These are phyloP conservation scores for Lizonia empirigonia DNA, from an alignment of 2,329 filamentous ascomycete species.

Conservation along the genomic window DNA sequence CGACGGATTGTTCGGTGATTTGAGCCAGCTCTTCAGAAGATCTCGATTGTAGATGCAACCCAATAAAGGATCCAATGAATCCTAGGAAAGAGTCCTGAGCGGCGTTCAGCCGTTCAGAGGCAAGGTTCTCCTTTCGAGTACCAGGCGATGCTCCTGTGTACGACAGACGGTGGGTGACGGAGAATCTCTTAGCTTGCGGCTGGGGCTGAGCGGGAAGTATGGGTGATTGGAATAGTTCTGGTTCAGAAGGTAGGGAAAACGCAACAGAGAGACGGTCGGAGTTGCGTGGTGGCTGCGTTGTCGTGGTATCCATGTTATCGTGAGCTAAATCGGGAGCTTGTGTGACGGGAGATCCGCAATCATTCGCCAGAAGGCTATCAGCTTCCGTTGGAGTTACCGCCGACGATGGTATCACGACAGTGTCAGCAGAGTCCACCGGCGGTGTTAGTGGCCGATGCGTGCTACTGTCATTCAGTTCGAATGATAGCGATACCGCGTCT, in stretches of 20 bases:
- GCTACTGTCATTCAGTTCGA: slow-evolving; percentile 40
- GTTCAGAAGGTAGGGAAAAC: slow-evolving; percentile 48
- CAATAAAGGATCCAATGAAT: slow-evolving; percentile 90
- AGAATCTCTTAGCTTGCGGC: slow-evolving; percentile 53
- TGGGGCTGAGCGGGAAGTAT: slow-evolving; percentile 34
- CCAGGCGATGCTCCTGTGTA: slow-evolving; percentile 70
- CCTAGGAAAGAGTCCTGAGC: slow-evolving; percentile 90
- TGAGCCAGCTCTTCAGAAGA: slow-evolving; percentile 81
- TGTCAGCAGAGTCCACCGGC: slow-evolving; percentile 44
- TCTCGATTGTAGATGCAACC: slow-evolving; percentile 89
- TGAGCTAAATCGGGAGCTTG: slow-evolving; percentile 38
- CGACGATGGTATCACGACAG: slow-evolving; percentile 36
- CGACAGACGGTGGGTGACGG: slow-evolving; percentile 75
- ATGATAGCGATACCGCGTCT: slow-evolving; percentile 58
- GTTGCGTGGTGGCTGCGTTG: slow-evolving; percentile 39
- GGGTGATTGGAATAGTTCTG: slow-evolving; percentile 42
- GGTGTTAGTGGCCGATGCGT: slow-evolving; percentile 47
- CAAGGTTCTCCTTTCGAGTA: slow-evolving; percentile 71
- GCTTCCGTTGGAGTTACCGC: slow-evolving; percentile 31
- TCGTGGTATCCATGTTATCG: slow-evolving; percentile 36
- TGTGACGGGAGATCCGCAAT: slow-evolving; percentile 39
- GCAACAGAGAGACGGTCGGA: slow-evolving; percentile 42
- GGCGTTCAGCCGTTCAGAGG: slow-evolving; percentile 78
- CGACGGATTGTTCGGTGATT: slow-evolving; percentile 82
- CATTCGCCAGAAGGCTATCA: slow-evolving; percentile 54